Evolutionary conservation across 2,329 filamentous ascomycete species (phyloP).

Genomic region (Aspergillus carbonarius): DNA sequence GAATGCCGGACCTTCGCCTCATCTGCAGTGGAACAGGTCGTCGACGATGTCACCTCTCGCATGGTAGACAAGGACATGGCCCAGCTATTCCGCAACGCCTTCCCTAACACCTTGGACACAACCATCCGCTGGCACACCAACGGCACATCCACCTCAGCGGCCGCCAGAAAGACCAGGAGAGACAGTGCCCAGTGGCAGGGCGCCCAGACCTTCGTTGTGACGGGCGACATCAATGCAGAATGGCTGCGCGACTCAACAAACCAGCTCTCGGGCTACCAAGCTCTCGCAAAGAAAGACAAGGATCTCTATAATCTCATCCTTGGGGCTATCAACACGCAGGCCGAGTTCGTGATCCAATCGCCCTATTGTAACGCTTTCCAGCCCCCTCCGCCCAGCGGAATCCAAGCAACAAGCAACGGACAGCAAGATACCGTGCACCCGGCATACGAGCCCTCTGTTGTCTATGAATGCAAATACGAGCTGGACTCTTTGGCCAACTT

Average conservation of each 20-base stretch:
- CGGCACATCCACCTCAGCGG: conserved; percentile 38
- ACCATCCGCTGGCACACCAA: conserved; percentile 85
- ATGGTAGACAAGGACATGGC: conserved; percentile 86
- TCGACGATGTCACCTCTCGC: conserved; percentile 73
- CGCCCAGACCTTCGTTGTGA: conserved; percentile 88
- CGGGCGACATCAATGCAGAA: conserved; percentile 87
- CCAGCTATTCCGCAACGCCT: conserved; percentile 90
- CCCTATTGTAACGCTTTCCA: conserved; percentile 99
- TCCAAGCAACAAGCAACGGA: conserved; percentile 71
- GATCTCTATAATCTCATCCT: conserved; percentile 76
- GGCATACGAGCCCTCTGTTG: conserved; percentile 74
- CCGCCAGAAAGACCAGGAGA: conserved; percentile 35
- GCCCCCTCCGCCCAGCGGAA: conserved; percentile 78
- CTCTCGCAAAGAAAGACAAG: conserved; percentile 76
- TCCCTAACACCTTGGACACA: conserved; percentile 87
- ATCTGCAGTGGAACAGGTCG: conserved; percentile 81
- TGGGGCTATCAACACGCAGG: conserved; percentile 93
- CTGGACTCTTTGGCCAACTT: conserved; percentile 94
- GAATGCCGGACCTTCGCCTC: conserved; percentile 89
- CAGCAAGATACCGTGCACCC: conserved; percentile 85
- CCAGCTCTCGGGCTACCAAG: conserved; percentile 86
- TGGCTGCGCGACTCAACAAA: conserved; percentile 94
- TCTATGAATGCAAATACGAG: conserved; percentile 99
- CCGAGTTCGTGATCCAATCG: conserved; percentile 88
- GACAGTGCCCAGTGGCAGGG: conserved; percentile 73